phyloP scores from a whole-genome alignment of 1,284 basidiomycete species.

The Ganoderma sp. region DNA sequence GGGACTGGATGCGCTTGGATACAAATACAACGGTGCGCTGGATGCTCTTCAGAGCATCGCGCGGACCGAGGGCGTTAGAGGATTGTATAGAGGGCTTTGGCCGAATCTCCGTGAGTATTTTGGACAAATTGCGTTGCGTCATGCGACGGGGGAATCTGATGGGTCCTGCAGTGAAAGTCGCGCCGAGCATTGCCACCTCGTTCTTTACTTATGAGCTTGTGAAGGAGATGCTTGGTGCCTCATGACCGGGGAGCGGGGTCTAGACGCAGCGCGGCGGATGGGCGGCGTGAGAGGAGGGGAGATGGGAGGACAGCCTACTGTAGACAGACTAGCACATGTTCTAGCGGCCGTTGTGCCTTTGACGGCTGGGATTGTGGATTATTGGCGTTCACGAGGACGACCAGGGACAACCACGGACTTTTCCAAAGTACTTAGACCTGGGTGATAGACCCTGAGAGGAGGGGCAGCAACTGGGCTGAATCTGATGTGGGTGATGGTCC shows the following conservation, averaged over 20 bases:
- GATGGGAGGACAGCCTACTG: constrained; percentile 19
- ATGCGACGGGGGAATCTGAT: constrained; percentile 22
- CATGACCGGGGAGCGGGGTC: constrained; percentile 30
- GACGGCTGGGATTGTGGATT: constrained; percentile 23
- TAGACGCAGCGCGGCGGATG: constrained; percentile 15
- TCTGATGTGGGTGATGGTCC: constrained; percentile 11
- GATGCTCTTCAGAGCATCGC: constrained; percentile 78
- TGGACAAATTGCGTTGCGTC: constrained; percentile 17
- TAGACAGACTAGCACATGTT: constrained; percentile 33
- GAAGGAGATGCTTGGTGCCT: constrained; percentile 47
- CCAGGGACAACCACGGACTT: not conserved
- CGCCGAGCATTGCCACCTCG: constrained; percentile 90
- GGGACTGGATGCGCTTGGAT: constrained; percentile 75
- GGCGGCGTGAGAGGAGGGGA: constrained; percentile 17
- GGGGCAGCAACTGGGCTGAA: not conserved
- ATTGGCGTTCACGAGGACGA: constrained; percentile 14
- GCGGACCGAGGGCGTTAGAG: constrained; percentile 73
- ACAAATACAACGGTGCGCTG: constrained; percentile 79
- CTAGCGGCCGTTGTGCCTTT: constrained; percentile 15
- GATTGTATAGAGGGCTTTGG: constrained; percentile 88
- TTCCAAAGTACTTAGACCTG: not conserved
- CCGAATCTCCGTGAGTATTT: constrained; percentile 84
- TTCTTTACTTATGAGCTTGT: constrained; percentile 83
- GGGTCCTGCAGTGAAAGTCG: constrained; percentile 74
- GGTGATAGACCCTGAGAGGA: constrained; percentile 5